Conservation (phyloP, 1,284 basidiomycete genomes). For the Microstroma glucosiphilum region DNA sequence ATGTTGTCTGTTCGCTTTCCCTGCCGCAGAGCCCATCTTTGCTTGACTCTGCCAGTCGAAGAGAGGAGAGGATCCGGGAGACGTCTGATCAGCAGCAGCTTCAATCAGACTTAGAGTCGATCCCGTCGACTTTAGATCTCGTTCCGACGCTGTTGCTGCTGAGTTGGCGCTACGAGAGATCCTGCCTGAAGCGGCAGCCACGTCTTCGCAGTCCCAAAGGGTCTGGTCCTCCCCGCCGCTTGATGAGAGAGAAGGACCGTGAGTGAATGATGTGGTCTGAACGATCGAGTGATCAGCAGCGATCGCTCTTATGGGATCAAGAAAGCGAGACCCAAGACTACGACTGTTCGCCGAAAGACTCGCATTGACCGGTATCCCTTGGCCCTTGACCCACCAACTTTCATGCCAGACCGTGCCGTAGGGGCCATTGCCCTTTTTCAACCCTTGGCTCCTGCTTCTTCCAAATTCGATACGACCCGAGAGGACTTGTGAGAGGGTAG, state of each 20-base stretch:
- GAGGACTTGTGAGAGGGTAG: neutral
- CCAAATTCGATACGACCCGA: neutral
- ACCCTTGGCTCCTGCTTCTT: neutral
- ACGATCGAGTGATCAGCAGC: neutral
- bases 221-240: neutral
- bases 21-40: too few species aligned
- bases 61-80: too few species aligned
- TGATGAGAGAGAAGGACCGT: neutral
- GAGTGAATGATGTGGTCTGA: neutral
- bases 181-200: too few species aligned
- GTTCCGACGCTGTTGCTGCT: too few species aligned
- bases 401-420: slow-evolving; percentile 1
- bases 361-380: neutral
- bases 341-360: neutral
- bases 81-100: too few species aligned
- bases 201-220: neutral
- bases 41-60: too few species aligned
- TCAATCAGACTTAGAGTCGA: too few species aligned
- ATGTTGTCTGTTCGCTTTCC: too few species aligned
- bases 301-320: neutral
- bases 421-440: neutral
- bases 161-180: too few species aligned
- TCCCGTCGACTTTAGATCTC: too few species aligned
- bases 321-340: neutral
- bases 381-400: neutral